Base-by-base conservation (phyloP, 2,329 filamentous ascomycete species). In the Blastomyces silverae region DNA sequence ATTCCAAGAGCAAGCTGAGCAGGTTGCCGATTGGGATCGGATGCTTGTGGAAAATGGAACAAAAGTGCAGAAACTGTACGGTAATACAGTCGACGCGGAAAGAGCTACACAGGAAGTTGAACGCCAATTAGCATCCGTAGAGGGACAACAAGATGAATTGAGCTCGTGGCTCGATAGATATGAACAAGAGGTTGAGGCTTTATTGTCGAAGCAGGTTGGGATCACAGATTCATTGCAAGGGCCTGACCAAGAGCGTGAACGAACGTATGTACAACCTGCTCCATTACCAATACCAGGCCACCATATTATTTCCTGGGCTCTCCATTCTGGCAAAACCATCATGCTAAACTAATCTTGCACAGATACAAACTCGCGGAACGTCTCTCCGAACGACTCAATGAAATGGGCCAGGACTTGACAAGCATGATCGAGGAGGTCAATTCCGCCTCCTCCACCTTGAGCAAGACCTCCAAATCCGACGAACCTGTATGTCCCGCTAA, bases 381-480 rank as follows among this genome's bases (percentile, higher is more conserved):
- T 77, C 84, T 97, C 69, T 91, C 91, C 13, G 91, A 96, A 74
- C 87, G 91, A 69, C 82, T 99, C 69, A 92, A 96, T 65, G 92
- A 96, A 71, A 95, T 97, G 86, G 92, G 91, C 73, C 90, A 91
- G 74, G 92, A 96, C 74, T 82, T 99, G 68, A 87, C 87, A 59
- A 93, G 91, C 79, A 97, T 99, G 92, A 96, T 99, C 71, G 92
- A 96, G 74, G 94, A 97, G 78, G 96, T 99, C 75, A 99, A 99
- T 75, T 87, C 88, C 70, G 93, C 95, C 67, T 94, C 91, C n/a
- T 85, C 90, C 64, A 91, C 88, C 31, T 80, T 99, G 69, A 93
- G 87, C 83, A 96, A 95, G 83, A 91, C 89, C 65, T 89, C 85
- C 78, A 95, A 95, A 78, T 85, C 90, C 37, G 90, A 94, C 75